Evolutionary conservation across 495 filamentous ascomycete species (phyloP).

Genomic region (Xylaria castorea): DNA sequence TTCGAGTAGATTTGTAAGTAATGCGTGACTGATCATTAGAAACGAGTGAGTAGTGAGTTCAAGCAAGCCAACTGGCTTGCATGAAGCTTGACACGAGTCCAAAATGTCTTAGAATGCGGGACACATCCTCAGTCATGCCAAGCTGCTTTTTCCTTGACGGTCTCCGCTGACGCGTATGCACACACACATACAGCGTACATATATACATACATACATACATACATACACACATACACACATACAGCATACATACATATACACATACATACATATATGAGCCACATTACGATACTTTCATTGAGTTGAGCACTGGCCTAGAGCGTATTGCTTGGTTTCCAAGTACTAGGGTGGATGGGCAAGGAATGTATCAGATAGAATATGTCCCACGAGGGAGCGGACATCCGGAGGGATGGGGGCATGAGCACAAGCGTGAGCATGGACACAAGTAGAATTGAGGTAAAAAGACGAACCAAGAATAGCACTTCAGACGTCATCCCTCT

Average conservation of each 20-base stretch:
- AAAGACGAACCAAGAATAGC: slow-evolving; percentile 2
- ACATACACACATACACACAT: too few relatives aligned
- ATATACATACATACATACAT: not conserved
- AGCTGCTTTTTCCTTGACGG: slow-evolving; percentile 17
- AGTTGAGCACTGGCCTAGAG: not conserved
- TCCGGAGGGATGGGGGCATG: slow-evolving; percentile 10
- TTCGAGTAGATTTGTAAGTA: not conserved
- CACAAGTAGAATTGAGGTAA: not conserved
- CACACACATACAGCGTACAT: not conserved
- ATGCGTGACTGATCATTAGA: not conserved
- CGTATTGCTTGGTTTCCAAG: not conserved
- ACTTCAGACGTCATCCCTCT: not conserved
- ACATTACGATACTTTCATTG: not conserved
- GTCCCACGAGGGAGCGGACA: slow-evolving; percentile 14
- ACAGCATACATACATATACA: not conserved
- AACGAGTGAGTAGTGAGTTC: slow-evolving; percentile 1
- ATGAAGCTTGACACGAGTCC: slow-evolving; percentile 9
- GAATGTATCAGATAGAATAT: slow-evolving; percentile 20
- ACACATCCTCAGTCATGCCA: not conserved
- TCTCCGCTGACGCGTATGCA: slow-evolving; percentile 19
- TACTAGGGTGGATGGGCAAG: not conserved
- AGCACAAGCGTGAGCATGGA: not conserved
- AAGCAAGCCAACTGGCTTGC: slow-evolving; percentile 13
- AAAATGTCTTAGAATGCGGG: slow-evolving; percentile 11
- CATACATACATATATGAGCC: not conserved